These are phyloP conservation scores for Cercospora sesami DNA, from an alignment of 2,329 filamentous ascomycete genomes.

Conservation along the genomic window DNA sequence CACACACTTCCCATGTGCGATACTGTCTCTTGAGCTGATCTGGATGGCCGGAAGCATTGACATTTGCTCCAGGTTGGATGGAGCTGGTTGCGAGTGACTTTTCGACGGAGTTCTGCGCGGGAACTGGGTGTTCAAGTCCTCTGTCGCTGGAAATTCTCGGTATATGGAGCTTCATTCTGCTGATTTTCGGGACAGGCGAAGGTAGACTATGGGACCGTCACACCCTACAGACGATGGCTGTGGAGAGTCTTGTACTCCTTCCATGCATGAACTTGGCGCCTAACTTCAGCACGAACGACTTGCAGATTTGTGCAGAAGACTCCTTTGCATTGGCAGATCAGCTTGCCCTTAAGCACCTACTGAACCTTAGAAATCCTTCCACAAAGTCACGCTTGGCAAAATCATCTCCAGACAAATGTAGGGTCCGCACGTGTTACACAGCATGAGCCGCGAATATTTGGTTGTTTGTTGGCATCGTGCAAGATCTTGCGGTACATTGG, in stretches of 20 bases:
- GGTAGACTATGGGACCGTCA: neutral
- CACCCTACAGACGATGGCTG: neutral
- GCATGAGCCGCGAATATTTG: neutral
- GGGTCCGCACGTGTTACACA: neutral
- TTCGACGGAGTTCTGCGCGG: neutral
- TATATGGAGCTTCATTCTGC: neutral
- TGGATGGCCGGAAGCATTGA: constrained; percentile 65
- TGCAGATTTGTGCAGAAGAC: neutral
- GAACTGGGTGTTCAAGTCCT: neutral
- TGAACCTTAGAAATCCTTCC: neutral
- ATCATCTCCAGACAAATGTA: neutral
- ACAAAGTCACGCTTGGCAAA: neutral
- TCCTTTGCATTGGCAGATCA: neutral
- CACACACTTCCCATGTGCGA: constrained; percentile 59
- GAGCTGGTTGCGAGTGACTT: neutral
- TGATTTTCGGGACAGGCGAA: neutral
- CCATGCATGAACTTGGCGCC: neutral
- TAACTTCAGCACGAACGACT: neutral
- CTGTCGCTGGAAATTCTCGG: neutral
- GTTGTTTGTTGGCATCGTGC: neutral
- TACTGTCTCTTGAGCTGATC: constrained; percentile 66
- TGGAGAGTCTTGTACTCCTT: neutral
- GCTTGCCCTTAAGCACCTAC: neutral
- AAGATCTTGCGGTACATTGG: neutral
- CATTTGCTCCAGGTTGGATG: constrained; percentile 43